Conservation (phyloP, 2,329 filamentous ascomycete genomes). For the Trichothecium roseum region DNA sequence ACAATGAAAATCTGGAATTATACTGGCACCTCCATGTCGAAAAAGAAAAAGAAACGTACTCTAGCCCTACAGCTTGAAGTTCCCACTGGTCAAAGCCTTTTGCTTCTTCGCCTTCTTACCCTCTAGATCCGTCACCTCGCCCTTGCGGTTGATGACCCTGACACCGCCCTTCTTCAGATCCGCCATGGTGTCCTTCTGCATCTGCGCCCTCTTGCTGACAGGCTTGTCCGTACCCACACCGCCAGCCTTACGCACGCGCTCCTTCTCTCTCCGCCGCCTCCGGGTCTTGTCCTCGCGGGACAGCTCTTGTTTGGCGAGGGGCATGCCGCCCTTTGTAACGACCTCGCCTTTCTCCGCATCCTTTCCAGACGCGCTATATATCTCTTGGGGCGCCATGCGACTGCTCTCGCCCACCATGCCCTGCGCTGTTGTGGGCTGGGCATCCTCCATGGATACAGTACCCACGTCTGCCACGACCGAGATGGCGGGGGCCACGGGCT, state of each 20-base stretch:
- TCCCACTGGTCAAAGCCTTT: conserved; percentile 41
- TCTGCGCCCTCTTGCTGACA: conserved; percentile 45
- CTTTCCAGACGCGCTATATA: conserved; percentile 74
- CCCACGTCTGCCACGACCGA: conserved; percentile 84
- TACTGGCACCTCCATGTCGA: no score
- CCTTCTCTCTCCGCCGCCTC: conserved; percentile 71
- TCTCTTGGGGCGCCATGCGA: conserved; percentile 85
- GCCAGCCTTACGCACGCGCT: conserved; percentile 64
- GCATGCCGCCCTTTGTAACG: conserved; percentile 65
- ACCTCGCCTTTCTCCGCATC: conserved; percentile 58
- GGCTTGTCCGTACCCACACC: conserved; percentile 29
- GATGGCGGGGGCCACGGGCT: conserved; percentile 68
- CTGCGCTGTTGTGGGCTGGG: conserved; percentile 72
- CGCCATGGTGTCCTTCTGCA: conserved; percentile 41
- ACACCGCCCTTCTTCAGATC: conserved; percentile 77
- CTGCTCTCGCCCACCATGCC: conserved; percentile 57
- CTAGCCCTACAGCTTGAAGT: conserved; percentile 50
- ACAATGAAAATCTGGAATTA: no score
- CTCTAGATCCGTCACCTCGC: conserved; percentile 73
- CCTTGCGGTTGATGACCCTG: conserved; percentile 84
- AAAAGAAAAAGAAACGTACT: no score
- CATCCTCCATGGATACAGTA: conserved; percentile 92
- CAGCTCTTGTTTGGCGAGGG: conserved; percentile 77
- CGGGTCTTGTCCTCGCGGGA: conserved; percentile 74
- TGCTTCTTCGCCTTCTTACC: conserved; percentile 59